Conservation (phyloP, 768 basidiomycete species). For the Lactarius trivialis region DNA sequence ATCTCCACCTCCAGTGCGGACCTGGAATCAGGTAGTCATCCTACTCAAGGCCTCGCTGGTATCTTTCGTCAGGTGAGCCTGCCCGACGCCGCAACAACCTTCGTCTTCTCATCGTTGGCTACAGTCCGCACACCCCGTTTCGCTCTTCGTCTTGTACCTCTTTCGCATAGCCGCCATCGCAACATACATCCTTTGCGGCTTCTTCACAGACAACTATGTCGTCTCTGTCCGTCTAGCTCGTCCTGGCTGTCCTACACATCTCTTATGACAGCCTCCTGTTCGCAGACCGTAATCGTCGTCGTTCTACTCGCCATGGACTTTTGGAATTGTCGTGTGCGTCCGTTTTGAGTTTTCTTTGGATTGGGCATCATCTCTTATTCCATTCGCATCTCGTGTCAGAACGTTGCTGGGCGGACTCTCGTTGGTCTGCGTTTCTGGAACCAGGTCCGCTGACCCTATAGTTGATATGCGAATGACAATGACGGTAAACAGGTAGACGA, state of each 20-base stretch:
- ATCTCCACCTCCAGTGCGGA: constrained; percentile 55
- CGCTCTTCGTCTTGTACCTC: constrained; percentile 82
- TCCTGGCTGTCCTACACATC: constrained; percentile 1
- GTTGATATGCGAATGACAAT: constrained; percentile 27
- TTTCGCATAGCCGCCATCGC: constrained; percentile 85
- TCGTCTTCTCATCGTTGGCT: neutral
- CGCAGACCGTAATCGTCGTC: constrained; percentile 82
- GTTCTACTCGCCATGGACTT: constrained; percentile 95
- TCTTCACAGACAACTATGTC: constrained; percentile 86
- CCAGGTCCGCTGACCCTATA: constrained; percentile 44
- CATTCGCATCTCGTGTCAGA: constrained; percentile 38
- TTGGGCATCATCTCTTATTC: neutral
- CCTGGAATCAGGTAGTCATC: constrained; percentile 62
- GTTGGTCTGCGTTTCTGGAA: constrained; percentile 98
- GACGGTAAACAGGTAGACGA: constrained; percentile 67
- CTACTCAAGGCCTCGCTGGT: constrained; percentile 52
- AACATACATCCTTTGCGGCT: constrained; percentile 90
- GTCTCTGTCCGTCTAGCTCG: constrained; percentile 59
- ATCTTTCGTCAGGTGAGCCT: constrained; percentile 63
- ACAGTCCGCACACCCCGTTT: constrained; percentile 74
- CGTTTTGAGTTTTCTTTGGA: neutral
- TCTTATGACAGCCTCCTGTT: neutral
- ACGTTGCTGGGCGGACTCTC: constrained; percentile 87
- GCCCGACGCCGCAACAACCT: neutral
- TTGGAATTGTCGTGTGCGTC: constrained; percentile 87